phyloP scores from a whole-genome alignment of 345 rosid species.

The Euclidium syriacum region DNA sequence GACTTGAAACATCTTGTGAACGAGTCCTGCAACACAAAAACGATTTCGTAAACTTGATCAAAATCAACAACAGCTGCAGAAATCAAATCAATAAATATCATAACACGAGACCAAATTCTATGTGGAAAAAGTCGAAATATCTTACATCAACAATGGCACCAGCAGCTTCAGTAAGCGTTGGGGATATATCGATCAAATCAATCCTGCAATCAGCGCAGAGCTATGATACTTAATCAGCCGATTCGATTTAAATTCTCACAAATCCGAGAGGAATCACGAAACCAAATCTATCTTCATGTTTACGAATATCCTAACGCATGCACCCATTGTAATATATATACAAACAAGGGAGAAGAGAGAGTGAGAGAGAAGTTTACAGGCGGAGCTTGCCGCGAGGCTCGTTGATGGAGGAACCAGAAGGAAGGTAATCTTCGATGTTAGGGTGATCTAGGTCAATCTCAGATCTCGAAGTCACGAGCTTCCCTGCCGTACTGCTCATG shows the following conservation, averaged over 20 bases:
- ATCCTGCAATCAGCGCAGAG: constrained; percentile 35
- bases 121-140: too few species aligned
- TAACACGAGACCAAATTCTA: not conserved
- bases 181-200: constrained; percentile 90
- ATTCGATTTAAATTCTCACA: not conserved
- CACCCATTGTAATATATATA: too few species aligned
- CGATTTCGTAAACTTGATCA: not conserved
- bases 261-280: not conserved
- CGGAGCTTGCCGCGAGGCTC: constrained; percentile 86
- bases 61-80: not conserved
- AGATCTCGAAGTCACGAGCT: constrained; percentile 56
- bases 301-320: not conserved
- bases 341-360: not conserved
- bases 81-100: not conserved
- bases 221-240: not conserved
- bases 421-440: constrained; percentile 93
- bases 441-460: constrained; percentile 84
- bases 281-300: not conserved
- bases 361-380: constrained; percentile 38
- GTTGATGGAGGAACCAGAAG: constrained; percentile 78
- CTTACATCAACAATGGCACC: constrained; percentile 97
- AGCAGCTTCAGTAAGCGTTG: constrained; percentile 89
- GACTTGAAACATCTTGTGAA: constrained; percentile 97
- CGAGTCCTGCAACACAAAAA: constrained; percentile 48
- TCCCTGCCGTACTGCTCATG: constrained; percentile 32